Conservation (phyloP, 1,284 basidiomycete genomes). For the Moniliella sp. region DNA sequence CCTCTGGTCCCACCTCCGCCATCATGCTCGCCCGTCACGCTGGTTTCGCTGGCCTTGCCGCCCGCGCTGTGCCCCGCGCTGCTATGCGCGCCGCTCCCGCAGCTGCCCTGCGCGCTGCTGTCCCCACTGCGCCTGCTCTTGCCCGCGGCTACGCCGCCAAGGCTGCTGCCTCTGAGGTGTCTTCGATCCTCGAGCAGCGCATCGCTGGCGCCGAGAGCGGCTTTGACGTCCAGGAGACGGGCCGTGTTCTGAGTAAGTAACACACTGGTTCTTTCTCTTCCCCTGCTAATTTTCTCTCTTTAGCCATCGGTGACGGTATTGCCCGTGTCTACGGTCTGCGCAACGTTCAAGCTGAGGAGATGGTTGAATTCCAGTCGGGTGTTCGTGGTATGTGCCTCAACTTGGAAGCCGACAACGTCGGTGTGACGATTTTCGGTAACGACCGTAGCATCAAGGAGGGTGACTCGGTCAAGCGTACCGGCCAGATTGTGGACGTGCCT, state of each 20-base stretch:
- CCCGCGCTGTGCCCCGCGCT: no score
- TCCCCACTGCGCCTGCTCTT: no score
- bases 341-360: constrained; percentile 82
- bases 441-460: constrained; percentile 99
- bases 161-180: constrained; percentile 97
- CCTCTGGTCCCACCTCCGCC: no score
- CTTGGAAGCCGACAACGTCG: constrained; percentile 99
- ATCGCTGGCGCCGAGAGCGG: constrained; percentile 75
- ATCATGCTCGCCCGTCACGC: no score
- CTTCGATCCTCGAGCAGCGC: constrained; percentile 91
- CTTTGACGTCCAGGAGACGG: constrained; percentile 92
- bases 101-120: no score
- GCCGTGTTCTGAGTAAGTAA: constrained; percentile 79
- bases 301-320: constrained; percentile 98
- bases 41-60: no score
- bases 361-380: constrained; percentile 99
- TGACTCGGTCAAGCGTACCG: constrained; percentile 98
- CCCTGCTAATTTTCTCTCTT: constrained; percentile 2
- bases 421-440: constrained; percentile 99
- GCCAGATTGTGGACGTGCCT: constrained; percentile 96
- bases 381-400: constrained; percentile 78
- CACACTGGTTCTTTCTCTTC: background rate
- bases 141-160: no score
- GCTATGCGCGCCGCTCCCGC: no score
- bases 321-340: constrained; percentile 78